Evolutionary conservation across 768 basidiomycete genomes (phyloP).

Genomic region (Inosperma sp.): DNA sequence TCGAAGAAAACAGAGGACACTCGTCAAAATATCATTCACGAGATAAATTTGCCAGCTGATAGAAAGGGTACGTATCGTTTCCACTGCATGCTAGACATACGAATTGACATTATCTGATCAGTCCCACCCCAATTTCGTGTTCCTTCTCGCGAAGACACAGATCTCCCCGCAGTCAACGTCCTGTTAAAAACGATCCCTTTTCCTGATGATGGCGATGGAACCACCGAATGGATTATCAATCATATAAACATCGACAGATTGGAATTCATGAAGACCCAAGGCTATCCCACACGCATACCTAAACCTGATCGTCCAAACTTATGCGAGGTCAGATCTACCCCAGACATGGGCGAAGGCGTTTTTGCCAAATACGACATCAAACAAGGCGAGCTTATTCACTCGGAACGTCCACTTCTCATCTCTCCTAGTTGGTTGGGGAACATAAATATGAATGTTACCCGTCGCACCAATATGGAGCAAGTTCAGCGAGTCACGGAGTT

Average conservation of each 20-base stretch:
- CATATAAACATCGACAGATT: neutral
- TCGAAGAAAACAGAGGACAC: no score
- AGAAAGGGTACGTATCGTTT: no score
- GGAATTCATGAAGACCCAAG: neutral
- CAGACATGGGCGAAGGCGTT: constrained; percentile 26
- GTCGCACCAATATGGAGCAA: neutral
- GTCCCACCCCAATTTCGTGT: no score
- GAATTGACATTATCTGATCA: no score
- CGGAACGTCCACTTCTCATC: constrained; percentile 36
- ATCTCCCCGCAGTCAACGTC: no score
- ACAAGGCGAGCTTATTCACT: constrained; percentile 29
- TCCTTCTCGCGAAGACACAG: neutral
- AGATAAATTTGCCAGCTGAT: no score
- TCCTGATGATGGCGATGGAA: neutral
- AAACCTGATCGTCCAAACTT: neutral
- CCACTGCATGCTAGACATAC: no score
- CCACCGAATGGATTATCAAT: neutral
- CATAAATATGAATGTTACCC: neutral
- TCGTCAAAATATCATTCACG: no score
- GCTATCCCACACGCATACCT: constrained; percentile 4
- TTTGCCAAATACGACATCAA: constrained; percentile 28
- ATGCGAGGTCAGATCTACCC: neutral
- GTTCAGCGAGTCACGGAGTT: neutral
- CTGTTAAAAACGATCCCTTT: neutral
- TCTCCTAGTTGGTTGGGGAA: constrained; percentile 7